Evolutionary conservation across 2,329 filamentous ascomycete species (phyloP).

Genomic region (Sporothrix inflata): DNA sequence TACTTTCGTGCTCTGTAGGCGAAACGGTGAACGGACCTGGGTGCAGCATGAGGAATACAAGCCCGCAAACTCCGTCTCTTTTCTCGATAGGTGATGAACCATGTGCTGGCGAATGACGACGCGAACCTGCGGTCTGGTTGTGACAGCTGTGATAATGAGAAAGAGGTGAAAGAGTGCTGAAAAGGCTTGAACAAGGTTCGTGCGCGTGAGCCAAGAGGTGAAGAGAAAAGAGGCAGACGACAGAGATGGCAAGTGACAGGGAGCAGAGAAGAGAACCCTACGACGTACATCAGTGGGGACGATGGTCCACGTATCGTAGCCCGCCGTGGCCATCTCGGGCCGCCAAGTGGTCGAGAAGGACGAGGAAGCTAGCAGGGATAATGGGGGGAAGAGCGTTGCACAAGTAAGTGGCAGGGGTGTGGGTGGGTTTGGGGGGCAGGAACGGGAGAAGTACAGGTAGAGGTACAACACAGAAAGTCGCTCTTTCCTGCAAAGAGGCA

Average conservation of each 20-base stretch:
- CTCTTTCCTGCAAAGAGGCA: neutral
- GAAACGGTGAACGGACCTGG: neutral
- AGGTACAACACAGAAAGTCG: neutral
- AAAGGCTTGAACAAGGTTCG: neutral
- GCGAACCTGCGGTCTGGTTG: neutral
- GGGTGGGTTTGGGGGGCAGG: slow-evolving; percentile 15
- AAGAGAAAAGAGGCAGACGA: neutral
- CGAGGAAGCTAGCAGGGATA: slow-evolving; percentile 15
- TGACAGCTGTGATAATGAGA: slow-evolving; percentile 6
- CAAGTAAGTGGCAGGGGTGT: neutral
- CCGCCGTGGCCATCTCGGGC: slow-evolving; percentile 21
- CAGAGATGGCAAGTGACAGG: neutral
- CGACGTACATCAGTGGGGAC: neutral
- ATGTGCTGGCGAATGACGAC: slow-evolving; percentile 19
- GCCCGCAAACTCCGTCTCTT: neutral
- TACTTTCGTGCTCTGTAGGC: neutral
- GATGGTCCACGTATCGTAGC: neutral
- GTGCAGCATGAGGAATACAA: neutral
- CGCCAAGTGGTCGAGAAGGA: slow-evolving; percentile 17
- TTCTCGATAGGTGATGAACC: neutral
- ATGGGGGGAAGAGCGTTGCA: neutral
- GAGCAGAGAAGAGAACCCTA: neutral
- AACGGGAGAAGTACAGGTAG: neutral
- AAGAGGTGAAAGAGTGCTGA: neutral
- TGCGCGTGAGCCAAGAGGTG: neutral